phyloP scores from a whole-genome alignment of 345 rosid genomes.

The Turritis glabra region DNA sequence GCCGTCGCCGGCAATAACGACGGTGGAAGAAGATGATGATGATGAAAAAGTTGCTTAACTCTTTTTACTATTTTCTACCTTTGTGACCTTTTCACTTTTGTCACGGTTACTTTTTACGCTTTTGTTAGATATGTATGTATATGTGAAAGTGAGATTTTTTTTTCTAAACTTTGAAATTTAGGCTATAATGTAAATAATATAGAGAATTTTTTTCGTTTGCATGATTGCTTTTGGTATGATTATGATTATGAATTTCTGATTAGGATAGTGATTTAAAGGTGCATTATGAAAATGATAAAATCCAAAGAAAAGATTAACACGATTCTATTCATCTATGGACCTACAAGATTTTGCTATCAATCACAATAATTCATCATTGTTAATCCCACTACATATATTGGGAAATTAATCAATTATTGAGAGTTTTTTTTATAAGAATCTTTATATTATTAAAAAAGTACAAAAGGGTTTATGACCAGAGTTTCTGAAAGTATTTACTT shows the following conservation, averaged over 20 bases:
- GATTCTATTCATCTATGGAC: conserved; percentile 31
- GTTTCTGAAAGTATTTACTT: not conserved
- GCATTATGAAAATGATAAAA: conserved; percentile 23
- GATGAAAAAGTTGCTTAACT: not conserved
- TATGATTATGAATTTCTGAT: conserved; percentile 24
- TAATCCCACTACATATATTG: conserved; percentile 19
- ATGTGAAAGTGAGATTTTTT: conserved; percentile 19
- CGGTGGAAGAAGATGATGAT: conserved; percentile 12
- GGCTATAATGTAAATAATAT: conserved; percentile 26
- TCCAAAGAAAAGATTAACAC: conserved; percentile 26
- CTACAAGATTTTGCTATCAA: conserved; percentile 29
- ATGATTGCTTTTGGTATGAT: conserved; percentile 7
- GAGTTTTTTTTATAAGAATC: not conserved
- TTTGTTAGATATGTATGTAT: conserved; percentile 25
- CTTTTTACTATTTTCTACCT: conserved; percentile 11
- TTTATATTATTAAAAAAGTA: not conserved
- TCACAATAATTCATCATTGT: conserved; percentile 26
- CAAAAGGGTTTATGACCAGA: too few species aligned
- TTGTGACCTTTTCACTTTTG: conserved; percentile 25
- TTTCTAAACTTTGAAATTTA: not conserved
- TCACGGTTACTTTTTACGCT: not conserved
- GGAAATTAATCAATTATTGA: not conserved
- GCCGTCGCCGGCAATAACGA: conserved; percentile 38
- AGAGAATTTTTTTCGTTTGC: not conserved
- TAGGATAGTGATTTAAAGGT: conserved; percentile 29